Conservation (phyloP, 345 rosid species). For the Eucalyptus marginata region DNA sequence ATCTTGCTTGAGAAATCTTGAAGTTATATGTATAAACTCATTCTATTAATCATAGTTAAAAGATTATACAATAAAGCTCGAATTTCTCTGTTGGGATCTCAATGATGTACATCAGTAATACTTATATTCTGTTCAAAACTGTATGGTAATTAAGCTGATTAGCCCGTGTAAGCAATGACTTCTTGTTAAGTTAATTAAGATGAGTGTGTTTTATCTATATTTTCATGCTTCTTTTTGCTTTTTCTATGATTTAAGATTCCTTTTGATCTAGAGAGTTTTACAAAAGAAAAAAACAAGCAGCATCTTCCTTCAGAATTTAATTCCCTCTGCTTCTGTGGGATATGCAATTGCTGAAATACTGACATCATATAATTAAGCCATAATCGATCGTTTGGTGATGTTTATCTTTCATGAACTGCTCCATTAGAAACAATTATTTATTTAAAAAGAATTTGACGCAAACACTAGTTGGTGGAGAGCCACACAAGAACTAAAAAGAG, state of each 20-base stretch:
- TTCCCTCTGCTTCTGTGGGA: neutral
- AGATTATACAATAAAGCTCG: neutral
- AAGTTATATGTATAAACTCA: neutral
- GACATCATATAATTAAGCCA: neutral
- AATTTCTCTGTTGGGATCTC: fast-evolving
- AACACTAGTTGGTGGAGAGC: neutral
- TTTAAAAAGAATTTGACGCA: neutral
- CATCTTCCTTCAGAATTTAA: neutral
- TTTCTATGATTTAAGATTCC: neutral
- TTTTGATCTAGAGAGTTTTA: neutral
- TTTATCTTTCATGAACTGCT: neutral
- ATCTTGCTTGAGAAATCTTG: neutral
- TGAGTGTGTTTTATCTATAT: neutral
- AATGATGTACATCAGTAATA: fast-evolving
- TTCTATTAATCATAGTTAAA: neutral
- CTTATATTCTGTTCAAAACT: fast-evolving
- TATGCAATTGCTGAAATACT: neutral
- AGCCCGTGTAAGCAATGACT: neutral
- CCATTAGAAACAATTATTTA: neutral
- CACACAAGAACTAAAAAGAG: neutral
- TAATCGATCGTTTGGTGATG: neutral
- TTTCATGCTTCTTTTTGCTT: neutral
- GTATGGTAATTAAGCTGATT: neutral
- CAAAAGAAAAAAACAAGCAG: neutral
- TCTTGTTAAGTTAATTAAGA: neutral